Base-by-base conservation (phyloP, 352 stramenopile species). In the Achlya hypogyna region DNA sequence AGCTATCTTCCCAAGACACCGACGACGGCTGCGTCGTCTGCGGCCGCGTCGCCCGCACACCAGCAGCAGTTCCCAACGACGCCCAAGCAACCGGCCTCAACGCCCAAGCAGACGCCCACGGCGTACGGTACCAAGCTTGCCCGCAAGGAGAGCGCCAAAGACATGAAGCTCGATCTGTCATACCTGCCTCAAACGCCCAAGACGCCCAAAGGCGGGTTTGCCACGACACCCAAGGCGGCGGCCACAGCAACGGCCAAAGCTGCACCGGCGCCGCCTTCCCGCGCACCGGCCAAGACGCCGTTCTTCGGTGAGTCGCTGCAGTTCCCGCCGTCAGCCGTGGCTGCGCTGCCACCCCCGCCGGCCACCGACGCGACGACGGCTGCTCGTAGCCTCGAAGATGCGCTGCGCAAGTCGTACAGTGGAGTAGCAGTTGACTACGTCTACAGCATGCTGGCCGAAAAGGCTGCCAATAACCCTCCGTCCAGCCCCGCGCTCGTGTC, bases 181-280 rank as follows among this genome's bases (percentile, higher is more conserved):
- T 67, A 67, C 51, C 49, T 67, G 22, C 60, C 60, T 8, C 60
- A 67, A 40, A 67, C 60, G 8, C 60, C 60, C 23, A 67, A 67
- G 34, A 67, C 60, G 5, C 60, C 60, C 22, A 28, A 45, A 43
- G 8, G 35, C 16, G 18, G n/a, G 5, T 31, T 42, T 38, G 45
- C 22, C 2, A 53, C 54, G 14, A 28, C 52, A 45, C 28, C 35
- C 22, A 35, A 25, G n/a, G 14, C n/a, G 12, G 28, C 28, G 31
- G 12, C 28, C 6, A 34, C 54, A 6, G 22, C 29, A 51, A 23
- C 40, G 27, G n/a, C 22, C 0, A 23, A 58, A 59, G 10, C 23
- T 22, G 42, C 5, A 14, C 29, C 31, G 0, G 25, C 18, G 18
- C 14, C 10, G 22, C 42, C 23, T 34, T n/a, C 28, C 14, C 60